phyloP scores from a whole-genome alignment of 441 rosid genomes.

The Pelargonium myrrhifolium region DNA sequence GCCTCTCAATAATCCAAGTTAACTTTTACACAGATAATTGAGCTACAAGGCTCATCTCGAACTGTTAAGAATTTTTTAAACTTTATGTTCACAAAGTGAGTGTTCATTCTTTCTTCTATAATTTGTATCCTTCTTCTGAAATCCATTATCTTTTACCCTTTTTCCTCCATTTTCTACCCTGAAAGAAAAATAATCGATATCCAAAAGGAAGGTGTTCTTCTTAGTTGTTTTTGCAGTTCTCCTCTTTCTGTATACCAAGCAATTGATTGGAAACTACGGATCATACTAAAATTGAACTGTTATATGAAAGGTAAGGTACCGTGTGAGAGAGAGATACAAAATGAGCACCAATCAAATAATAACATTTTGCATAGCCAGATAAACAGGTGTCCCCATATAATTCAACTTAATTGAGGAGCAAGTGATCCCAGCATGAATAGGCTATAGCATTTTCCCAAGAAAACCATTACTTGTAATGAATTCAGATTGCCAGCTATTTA shows the following conservation, averaged over 20 bases:
- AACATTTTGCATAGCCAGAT: background rate
- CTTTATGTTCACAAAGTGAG: constrained; percentile 1
- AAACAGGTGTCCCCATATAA: background rate
- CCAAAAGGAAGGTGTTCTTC: background rate
- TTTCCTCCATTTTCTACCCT: background rate
- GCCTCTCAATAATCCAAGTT: background rate
- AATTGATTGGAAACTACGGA: background rate
- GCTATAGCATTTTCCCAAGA: background rate
- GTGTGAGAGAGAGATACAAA: background rate
- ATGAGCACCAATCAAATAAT: background rate
- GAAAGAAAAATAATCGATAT: background rate
- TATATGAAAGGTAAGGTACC: background rate
- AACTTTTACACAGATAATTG: background rate
- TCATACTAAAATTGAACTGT: background rate
- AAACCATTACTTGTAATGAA: background rate
- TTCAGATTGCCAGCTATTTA: background rate
- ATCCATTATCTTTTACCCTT: background rate
- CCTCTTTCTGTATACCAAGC: background rate
- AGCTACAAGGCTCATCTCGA: background rate
- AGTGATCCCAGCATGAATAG: background rate
- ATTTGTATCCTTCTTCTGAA: background rate
- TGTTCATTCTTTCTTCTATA: constrained; percentile 7
- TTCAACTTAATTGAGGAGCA: background rate
- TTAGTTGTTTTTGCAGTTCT: background rate
- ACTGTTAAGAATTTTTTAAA: background rate